These are phyloP conservation scores for Penicillium digitatum DNA, from an alignment of 2,329 filamentous ascomycete species.

Conservation along the genomic window DNA sequence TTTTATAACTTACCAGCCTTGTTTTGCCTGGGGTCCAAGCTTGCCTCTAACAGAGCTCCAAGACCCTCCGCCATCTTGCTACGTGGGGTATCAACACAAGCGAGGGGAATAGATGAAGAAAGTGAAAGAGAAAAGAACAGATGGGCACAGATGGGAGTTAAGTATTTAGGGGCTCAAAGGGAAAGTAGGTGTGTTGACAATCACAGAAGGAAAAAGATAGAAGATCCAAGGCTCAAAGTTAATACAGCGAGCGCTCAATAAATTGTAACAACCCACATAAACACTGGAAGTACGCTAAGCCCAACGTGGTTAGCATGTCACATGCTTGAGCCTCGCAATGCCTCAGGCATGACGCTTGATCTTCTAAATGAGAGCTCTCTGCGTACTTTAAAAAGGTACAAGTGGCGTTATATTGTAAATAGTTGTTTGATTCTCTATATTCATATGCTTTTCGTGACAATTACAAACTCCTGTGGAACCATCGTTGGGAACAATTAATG, in stretches of 20 bases:
- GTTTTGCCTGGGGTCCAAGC: conserved; percentile 79
- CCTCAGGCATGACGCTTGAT: background rate
- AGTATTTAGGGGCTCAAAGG: background rate
- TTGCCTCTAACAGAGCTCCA: conserved; percentile 73
- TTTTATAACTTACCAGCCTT: conserved; percentile 68
- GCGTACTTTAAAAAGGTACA: too few relatives aligned
- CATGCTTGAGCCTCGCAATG: conserved; percentile 10
- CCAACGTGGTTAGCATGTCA: conserved; percentile 10
- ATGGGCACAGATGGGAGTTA: background rate
- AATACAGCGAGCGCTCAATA: conserved; percentile 22
- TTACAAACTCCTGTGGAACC: conserved; percentile 11
- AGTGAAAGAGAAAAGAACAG: background rate
- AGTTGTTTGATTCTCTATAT: conserved; percentile 12
- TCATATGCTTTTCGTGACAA: conserved; percentile 14
- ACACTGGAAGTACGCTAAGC: conserved; percentile 17
- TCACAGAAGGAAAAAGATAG: conserved; percentile 6
- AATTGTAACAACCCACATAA: conserved; percentile 24
- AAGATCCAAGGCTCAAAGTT: conserved; percentile 16
- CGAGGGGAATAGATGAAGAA: conserved; percentile 11
- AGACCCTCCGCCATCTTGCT: conserved; percentile 58
- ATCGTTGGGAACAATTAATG: conserved; percentile 1
- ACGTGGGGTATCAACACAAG: conserved; percentile 29
- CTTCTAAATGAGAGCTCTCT: background rate
- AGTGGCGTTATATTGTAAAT: background rate
- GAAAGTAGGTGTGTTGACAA: background rate